Base-by-base conservation (phyloP, 805 yeast genomes). In the Henningerozyma blattae region DNA sequence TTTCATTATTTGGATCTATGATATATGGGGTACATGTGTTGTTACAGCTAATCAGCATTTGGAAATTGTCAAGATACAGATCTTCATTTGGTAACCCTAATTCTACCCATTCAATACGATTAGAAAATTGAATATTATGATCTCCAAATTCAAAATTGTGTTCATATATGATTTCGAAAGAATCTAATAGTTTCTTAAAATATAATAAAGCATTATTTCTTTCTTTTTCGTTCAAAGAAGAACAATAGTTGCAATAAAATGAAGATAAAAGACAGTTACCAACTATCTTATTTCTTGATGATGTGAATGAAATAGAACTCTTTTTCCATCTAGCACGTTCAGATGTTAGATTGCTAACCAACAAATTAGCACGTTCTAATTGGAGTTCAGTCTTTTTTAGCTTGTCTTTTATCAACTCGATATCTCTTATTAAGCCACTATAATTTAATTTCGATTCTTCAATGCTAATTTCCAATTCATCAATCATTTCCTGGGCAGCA, bases 401-500 rank as follows among this genome's bases (percentile, higher is more conserved):
- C 47, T 84, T 89, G 1, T 61, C 45, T 51, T 82, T 87, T 28
- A 86, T 74, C 22, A 62, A 58, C 50, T 89, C 95, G 1, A 83
- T 68, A 25, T 83, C 87, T 38, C 94, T 62, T 22, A 89, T 84
- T n/a, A 80, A 58, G 12, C 56, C 60, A 28, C 91, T 81, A 50
- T 89, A 89, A 7, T 66, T 68, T 6, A 60, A 64, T 43, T 85
- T 84, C 39, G 77, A 83, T 1, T 46, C 45, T 28, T 74, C 85
- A 36, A 89, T 84, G 36, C 78, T 75, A 8, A 54, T 63, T 42
- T 80, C 77, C 17, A 85, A 59, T 45, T 87, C 96, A 0, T 44
- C 51, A 20, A 87, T 77, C 94, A 87, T 83, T 34, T 82, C 79
- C 28, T 75, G 75, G 24, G 86, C 77, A 0, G 94, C 95, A 17